Evolutionary conservation across 1,284 basidiomycete genomes (phyloP), one percentile per base, ranked within the genome.

Genomic region (Cutaneotrichosporon sp.): DNA sequence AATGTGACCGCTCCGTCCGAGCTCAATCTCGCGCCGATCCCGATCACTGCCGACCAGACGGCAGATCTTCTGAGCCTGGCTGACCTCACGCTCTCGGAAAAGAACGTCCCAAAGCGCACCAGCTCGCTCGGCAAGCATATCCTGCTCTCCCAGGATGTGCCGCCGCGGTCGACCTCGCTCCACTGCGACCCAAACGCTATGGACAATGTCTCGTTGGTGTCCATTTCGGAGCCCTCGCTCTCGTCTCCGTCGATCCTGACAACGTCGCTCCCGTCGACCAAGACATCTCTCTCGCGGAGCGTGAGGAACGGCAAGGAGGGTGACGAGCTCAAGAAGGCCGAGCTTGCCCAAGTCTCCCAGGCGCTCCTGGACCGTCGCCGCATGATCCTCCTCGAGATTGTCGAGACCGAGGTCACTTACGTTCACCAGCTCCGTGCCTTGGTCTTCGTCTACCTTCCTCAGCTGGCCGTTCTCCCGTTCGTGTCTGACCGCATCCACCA

Each of bases 371-470:
- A 76, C 57, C 73, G 74, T 59, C 68, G 76, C 4, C 73, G 72
- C 42, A 78, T 79, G 73, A 72, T 78, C 50, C 60, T 81, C 0
- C 69, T 80, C n/a, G 93, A 97, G 80, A 83, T 97, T 38, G 83
- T 95, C 38, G 84, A 86, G 65, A 94, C 92, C 0, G 93, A 97
- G 80, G 83, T 87, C 21, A 86, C 86, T 7, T 97, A 96, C 75
- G 84, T 92, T 14, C 79, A 84, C 59, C 91, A 93, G 76, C 78
- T 97, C 69, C 85, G 87, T 63, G 85, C 85, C 14, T 84, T 97
- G 50, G 88, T 92, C 53, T 85, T 82, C 69, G 76, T 83, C 47
- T 83, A 83, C 69, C 75, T 83, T 8, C 80, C 80, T 6, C 80
- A 82, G 46, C 72, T 83, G 0, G 77, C 80, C 1, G 79, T 80